phyloP scores from a whole-genome alignment of 2,329 filamentous ascomycete species.

The Colletotrichum costaricense region DNA sequence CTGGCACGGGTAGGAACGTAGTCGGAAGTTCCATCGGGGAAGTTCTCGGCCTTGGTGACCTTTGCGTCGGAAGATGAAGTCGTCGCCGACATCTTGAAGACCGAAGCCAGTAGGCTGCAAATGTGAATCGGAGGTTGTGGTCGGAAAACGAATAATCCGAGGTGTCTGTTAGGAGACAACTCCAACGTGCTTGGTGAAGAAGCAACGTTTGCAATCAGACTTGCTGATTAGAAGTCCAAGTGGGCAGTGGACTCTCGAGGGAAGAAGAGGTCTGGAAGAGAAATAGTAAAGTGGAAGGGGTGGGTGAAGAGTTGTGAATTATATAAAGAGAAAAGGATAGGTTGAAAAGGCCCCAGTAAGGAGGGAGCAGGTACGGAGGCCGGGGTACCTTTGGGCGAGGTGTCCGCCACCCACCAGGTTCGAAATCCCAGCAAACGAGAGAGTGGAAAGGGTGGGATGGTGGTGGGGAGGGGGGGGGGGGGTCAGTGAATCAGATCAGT shows the following conservation, averaged over 20 bases:
- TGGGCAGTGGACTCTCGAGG: slow-evolving; percentile 15
- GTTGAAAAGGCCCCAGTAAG: slow-evolving; percentile 26
- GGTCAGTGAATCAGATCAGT: slow-evolving; percentile 29
- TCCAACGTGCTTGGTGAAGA: slow-evolving; percentile 12
- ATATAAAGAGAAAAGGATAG: slow-evolving; percentile 30
- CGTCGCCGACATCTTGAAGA: slow-evolving; percentile 30
- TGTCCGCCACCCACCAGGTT: slow-evolving; percentile 35
- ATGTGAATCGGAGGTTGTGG: neutral
- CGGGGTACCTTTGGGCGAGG: slow-evolving; percentile 35
- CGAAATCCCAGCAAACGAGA: slow-evolving; percentile 35
- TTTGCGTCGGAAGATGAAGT: slow-evolving; percentile 52
- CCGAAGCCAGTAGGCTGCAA: slow-evolving; percentile 5
- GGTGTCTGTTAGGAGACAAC: slow-evolving; percentile 15
- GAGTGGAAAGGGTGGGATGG: slow-evolving; percentile 33
- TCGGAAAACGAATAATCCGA: slow-evolving; percentile 7
- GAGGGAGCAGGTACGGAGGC: slow-evolving; percentile 30
- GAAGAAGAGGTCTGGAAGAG: slow-evolving; percentile 13
- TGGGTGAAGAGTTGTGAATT: slow-evolving; percentile 20
- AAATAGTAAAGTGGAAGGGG: neutral
- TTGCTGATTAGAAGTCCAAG: slow-evolving; percentile 5
- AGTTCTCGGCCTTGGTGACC: slow-evolving; percentile 52
- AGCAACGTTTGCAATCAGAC: slow-evolving; percentile 9
- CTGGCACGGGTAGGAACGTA: slow-evolving; percentile 62
- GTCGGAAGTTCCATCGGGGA: slow-evolving; percentile 66
- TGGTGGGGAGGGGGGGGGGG: slow-evolving; percentile 30